phyloP scores from a whole-genome alignment of 257 asterid species.

The Solanum ossicruentum region DNA sequence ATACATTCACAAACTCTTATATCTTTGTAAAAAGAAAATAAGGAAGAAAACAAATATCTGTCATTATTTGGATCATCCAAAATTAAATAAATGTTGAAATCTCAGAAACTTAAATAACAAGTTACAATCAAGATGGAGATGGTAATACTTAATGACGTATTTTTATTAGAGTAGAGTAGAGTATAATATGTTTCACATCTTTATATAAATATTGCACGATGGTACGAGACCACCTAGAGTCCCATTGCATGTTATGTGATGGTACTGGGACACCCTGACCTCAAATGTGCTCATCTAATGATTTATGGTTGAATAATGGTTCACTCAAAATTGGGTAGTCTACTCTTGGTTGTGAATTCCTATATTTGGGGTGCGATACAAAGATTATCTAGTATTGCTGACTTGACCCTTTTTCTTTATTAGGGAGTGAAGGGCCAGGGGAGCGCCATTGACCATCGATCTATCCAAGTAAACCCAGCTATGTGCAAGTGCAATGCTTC shows the following conservation, averaged over 20 bases:
- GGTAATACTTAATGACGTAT: background rate
- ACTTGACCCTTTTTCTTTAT: background rate
- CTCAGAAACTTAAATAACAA: background rate
- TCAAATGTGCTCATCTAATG: too few relatives aligned
- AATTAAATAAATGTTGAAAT: background rate
- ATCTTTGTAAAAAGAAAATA: background rate
- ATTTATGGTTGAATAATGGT: too few relatives aligned
- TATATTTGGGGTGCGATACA: too few relatives aligned
- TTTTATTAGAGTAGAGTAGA: background rate
- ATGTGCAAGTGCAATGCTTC: background rate
- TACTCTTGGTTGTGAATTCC: too few relatives aligned
- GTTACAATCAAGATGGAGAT: background rate
- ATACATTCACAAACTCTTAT: background rate
- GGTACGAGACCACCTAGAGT: too few relatives aligned
- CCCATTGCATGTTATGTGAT: too few relatives aligned
- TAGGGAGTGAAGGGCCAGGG: background rate
- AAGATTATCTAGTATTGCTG: background rate
- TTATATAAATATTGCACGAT: too few relatives aligned
- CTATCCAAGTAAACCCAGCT: background rate
- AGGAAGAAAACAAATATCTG: background rate
- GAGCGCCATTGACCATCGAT: background rate
- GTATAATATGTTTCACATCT: too few relatives aligned
- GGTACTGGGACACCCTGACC: too few relatives aligned
- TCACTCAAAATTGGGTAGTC: too few relatives aligned
- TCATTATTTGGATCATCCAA: background rate